These are phyloP conservation scores for Mucuna pruriens DNA, from an alignment of 306 rosid genomes.

Conservation along the genomic window DNA sequence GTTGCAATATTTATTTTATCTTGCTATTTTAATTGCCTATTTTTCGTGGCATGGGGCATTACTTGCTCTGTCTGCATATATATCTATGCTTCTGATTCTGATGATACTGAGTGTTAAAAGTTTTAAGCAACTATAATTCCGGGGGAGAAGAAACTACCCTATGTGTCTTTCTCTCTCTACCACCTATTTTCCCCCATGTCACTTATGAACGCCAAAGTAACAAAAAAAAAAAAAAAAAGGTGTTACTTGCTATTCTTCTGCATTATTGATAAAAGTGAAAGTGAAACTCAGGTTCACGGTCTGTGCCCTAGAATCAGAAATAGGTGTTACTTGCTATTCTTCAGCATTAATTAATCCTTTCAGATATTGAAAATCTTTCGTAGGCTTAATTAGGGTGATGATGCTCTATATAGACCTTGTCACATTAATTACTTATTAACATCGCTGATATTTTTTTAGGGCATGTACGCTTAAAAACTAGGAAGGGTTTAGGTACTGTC, in stretches of 20 bases:
- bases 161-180: slow-evolving; percentile 19
- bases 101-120: slow-evolving; percentile 6
- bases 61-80: slow-evolving; percentile 25
- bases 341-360: not conserved
- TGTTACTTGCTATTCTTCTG: too few relatives aligned
- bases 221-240: too few relatives aligned
- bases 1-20: not conserved
- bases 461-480: slow-evolving; percentile 2
- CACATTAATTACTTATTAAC: not conserved
- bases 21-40: not conserved
- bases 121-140: slow-evolving; percentile 44
- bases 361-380: not conserved
- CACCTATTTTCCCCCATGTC: slow-evolving; percentile 13
- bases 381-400: slow-evolving; percentile 10
- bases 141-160: slow-evolving; percentile 42
- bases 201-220: slow-evolving; percentile 25
- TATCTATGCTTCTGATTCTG: slow-evolving; percentile 37
- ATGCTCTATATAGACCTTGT: not conserved
- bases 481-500: slow-evolving; percentile 32
- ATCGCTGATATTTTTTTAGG: slow-evolving; percentile 7
- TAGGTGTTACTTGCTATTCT: not conserved
- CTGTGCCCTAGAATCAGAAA: slow-evolving; percentile 34
- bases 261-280: not conserved
- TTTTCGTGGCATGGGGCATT: slow-evolving; percentile 28
- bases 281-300: not conserved